Conservation (phyloP, 2,329 filamentous ascomycete genomes). For the Rosellinia necatrix region DNA sequence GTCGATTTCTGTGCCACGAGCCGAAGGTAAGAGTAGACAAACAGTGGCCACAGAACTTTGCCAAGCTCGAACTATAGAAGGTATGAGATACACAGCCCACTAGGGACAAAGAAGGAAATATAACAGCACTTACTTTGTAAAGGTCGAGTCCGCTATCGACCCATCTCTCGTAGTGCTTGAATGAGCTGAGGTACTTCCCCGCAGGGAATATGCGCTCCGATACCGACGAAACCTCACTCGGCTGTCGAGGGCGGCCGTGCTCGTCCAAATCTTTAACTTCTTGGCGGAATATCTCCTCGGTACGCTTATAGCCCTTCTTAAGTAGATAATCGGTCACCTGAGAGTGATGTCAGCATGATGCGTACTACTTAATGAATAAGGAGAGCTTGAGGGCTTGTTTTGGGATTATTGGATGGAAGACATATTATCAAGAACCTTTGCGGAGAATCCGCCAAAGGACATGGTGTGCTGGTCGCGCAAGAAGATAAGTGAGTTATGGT, state of each 20-base stretch:
- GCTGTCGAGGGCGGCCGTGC: constrained; percentile 74
- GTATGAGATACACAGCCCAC: constrained; percentile 14
- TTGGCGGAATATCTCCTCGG: constrained; percentile 88
- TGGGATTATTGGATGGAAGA: too few species aligned
- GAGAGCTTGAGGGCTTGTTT: background rate
- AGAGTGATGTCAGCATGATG: constrained; percentile 3
- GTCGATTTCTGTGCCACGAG: constrained; percentile 74
- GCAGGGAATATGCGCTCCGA: constrained; percentile 47
- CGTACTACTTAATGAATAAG: background rate
- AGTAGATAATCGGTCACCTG: constrained; percentile 90
- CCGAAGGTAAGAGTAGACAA: constrained; percentile 89
- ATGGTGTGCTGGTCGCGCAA: too few species aligned
- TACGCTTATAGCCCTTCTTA: constrained; percentile 92
- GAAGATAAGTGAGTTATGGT: background rate
- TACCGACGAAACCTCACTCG: constrained; percentile 68
- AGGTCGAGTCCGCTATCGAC: constrained; percentile 91
- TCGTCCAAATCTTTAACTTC: constrained; percentile 85
- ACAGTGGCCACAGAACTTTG: constrained; percentile 89
- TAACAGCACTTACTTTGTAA: constrained; percentile 70
- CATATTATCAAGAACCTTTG: too few species aligned
- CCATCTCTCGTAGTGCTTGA: constrained; percentile 75
- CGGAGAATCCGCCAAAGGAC: too few species aligned
- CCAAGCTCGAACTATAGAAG: constrained; percentile 75
- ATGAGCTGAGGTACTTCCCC: constrained; percentile 78
- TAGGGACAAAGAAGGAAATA: background rate